Evolutionary conservation across 305 asterid genomes (phyloP).

Genomic region (Plantago rigida): DNA sequence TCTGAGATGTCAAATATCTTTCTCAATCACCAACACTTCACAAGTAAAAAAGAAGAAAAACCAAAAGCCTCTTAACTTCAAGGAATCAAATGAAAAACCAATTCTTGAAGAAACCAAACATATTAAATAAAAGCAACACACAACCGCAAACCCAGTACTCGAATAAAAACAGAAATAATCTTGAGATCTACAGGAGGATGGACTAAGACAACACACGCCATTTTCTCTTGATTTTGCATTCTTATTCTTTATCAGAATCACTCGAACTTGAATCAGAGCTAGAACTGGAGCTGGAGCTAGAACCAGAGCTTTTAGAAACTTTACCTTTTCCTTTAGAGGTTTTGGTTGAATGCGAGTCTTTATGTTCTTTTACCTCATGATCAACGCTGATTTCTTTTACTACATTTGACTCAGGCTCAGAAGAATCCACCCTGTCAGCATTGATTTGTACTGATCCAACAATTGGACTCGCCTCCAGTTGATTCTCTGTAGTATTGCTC

Average conservation of each 20-base stretch:
- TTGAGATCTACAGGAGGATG: not conserved
- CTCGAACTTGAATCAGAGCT: conserved; percentile 39
- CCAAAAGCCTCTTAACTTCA: conserved; percentile 26
- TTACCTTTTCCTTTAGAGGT: conserved; percentile 28
- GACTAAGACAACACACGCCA: conserved; percentile 24
- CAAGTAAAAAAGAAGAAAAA: conserved; percentile 26
- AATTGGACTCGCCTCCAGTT: conserved; percentile 19
- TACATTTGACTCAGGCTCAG: conserved; percentile 10
- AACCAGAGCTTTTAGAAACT: conserved; percentile 23
- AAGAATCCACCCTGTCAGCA: conserved; percentile 21
- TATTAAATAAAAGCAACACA: conserved; percentile 14
- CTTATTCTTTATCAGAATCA: conserved; percentile 34
- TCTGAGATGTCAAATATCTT: conserved; percentile 11
- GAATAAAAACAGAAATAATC: conserved; percentile 6
- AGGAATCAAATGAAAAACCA: conserved; percentile 32
- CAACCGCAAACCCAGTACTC: conserved; percentile 19
- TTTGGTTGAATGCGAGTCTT: conserved; percentile 14
- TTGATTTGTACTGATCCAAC: conserved; percentile 15
- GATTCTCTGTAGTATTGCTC: conserved; percentile 24
- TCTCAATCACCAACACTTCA: conserved; percentile 27
- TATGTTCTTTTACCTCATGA: conserved; percentile 11
- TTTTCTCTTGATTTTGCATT: conserved; percentile 4
- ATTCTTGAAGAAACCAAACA: conserved; percentile 38
- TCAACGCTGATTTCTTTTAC: conserved; percentile 18
- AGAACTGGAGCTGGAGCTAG: conserved; percentile 35